Base-by-base conservation (phyloP, 108 stramenopile genomes). In the Schizochytrium sp. region DNA sequence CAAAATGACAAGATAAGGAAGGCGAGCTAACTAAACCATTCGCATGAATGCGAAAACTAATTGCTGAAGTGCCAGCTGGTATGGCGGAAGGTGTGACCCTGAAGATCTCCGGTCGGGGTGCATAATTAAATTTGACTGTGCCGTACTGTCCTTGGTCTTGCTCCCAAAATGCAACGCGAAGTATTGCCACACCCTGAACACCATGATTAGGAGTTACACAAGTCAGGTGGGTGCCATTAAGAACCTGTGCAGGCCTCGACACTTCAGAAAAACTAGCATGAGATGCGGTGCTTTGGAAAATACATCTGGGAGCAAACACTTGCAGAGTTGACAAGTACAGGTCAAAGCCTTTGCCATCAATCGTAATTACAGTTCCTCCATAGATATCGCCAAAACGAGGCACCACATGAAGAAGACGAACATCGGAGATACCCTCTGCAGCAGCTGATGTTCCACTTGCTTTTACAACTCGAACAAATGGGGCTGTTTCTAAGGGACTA, bases 101-200 rank as follows among this genome's bases (percentile, higher is more conserved):
- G 44, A 69, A 69, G 15, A 69, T 38, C 64, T 69, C 64, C 42
- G 64, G 64, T 44, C 64, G 64, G 19, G 64, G 64, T 44, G 64
- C 64, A 69, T 44, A 69, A 44, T 10, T 15, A 38, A 28, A 69
- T 38, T 44, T 7, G 10, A 0, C 12, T 10, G 28, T 44, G 5
- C 64, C 64, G 64, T 69, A 69, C 12, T 69, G 64, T 38, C 64
- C 64, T 44, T 44, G 40, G 64, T 69, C 64, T 1, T 69, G 40
- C 28, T 69, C 64, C 76, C 76, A 83, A 50, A 83, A 83, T 5
- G 76, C 47, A 10, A 83, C 76, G 13, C 76, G 50, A 55, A 83
- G 50, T 0, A 10, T 83, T 0, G 55, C 76, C n/a, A 5, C 17
- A 10, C 76, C 76, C 49, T 47, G 15, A 17, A 28, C 53, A 28